These are phyloP conservation scores for Globisporangium acanthophoron DNA, from an alignment of 352 stramenopile species.

Conservation along the genomic window DNA sequence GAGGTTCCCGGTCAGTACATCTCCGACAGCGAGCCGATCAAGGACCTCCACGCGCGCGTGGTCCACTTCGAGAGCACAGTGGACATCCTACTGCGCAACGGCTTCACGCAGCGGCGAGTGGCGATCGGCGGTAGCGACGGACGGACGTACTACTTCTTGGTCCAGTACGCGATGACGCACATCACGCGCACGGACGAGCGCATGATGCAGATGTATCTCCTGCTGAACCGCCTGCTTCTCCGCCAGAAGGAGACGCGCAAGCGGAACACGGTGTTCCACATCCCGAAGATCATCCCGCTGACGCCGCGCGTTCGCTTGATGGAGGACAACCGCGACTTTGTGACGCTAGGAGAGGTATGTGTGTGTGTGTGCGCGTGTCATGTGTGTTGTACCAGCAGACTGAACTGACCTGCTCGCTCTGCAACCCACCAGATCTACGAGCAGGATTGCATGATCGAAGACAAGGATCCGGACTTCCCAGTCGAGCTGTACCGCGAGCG, in stretches of 20 bases:
- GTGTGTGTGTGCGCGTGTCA: neutral
- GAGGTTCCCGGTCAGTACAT: slow-evolving; percentile 92
- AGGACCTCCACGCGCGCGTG: slow-evolving; percentile 89
- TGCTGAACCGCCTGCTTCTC: slow-evolving; percentile 83
- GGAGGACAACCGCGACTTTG: slow-evolving; percentile 80
- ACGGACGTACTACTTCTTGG: slow-evolving; percentile 86
- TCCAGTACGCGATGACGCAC: slow-evolving; percentile 92
- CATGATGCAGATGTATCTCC: slow-evolving; percentile 92
- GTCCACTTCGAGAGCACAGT: slow-evolving; percentile 86
- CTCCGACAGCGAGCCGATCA: slow-evolving; percentile 87
- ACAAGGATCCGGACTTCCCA: slow-evolving; percentile 72
- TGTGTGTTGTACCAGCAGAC: neutral
- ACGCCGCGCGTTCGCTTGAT: slow-evolving; percentile 86
- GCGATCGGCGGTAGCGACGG: slow-evolving; percentile 88
- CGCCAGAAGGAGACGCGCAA: slow-evolving; percentile 87
- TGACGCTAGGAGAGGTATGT: slow-evolving; percentile 71
- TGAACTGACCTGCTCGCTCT: neutral
- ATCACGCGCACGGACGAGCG: slow-evolving; percentile 92
- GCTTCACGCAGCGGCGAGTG: slow-evolving; percentile 89
- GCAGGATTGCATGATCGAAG: slow-evolving; percentile 54
- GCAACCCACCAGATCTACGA: slow-evolving; percentile 54
- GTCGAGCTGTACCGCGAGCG: slow-evolving; percentile 75
- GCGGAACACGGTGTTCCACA: slow-evolving; percentile 84
- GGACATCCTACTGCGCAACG: slow-evolving; percentile 80
- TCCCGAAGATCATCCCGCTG: slow-evolving; percentile 91